Evolutionary conservation across 257 asterid species (phyloP).

Genomic region (Scutellaria barbata): DNA sequence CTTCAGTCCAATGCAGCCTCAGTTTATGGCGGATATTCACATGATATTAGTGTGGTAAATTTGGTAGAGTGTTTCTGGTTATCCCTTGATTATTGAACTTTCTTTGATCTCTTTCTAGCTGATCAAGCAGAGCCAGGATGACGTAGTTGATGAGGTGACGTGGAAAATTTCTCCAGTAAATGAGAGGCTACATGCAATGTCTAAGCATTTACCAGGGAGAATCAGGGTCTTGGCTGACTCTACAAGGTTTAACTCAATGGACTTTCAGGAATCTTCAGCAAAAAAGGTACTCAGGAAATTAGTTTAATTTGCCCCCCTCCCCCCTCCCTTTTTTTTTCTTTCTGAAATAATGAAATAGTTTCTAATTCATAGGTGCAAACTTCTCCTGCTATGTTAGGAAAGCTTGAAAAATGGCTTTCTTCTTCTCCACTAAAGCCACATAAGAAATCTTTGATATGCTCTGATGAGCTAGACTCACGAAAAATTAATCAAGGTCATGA

Average conservation of each 20-base stretch:
- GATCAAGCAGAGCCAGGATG: slow-evolving; percentile 96
- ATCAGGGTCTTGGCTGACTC: slow-evolving; percentile 78
- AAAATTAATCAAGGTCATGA: slow-evolving; percentile 39
- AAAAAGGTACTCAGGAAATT: slow-evolving; percentile 54
- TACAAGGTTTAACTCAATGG: slow-evolving; percentile 73
- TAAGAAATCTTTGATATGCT: slow-evolving; percentile 51
- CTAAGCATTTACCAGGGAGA: slow-evolving; percentile 70
- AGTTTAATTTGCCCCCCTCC: slow-evolving; percentile 6
- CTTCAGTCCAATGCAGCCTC: slow-evolving; percentile 3
- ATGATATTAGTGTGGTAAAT: slow-evolving; percentile 24
- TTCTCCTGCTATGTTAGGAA: slow-evolving; percentile 60
- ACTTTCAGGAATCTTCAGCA: slow-evolving; percentile 66
- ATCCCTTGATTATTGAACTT: slow-evolving; percentile 25
- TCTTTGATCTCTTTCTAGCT: slow-evolving; percentile 49
- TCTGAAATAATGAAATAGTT: slow-evolving; percentile 29
- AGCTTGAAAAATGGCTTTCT: slow-evolving; percentile 73
- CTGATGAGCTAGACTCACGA: slow-evolving; percentile 45
- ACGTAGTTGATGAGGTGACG: slow-evolving; percentile 78
- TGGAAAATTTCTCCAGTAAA: slow-evolving; percentile 96
- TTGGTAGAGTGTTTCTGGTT: not conserved
- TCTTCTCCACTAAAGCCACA: slow-evolving; percentile 69
- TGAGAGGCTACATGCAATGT: slow-evolving; percentile 75
- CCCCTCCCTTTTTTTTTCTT: slow-evolving; percentile 9
- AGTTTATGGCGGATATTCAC: not conserved
- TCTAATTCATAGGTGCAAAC: slow-evolving; percentile 47